Evolutionary conservation across 768 basidiomycete species (phyloP), one percentile per base, ranked within the genome.

Genomic region (Agaricus blazei): DNA sequence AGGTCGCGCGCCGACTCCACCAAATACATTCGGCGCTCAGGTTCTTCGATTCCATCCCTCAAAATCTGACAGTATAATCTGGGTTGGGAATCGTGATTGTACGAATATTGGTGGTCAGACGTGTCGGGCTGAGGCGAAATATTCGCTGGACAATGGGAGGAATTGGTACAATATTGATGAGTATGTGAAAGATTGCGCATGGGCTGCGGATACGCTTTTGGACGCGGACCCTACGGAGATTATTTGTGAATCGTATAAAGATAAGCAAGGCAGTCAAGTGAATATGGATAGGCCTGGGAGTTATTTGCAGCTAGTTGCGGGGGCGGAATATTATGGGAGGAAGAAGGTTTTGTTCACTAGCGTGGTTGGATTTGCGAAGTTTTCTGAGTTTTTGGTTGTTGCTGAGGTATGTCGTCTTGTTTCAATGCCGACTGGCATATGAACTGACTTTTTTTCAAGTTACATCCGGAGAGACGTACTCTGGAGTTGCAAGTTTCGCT

Each of bases 301-400:
- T 64, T 83, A 89, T 14, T 64, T 98, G 51, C 81, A 95, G 67
- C 75, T 98, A 43, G 78, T 95, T 26, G 81, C 83, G 11, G 96
- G 97, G 0, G 68, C 75, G 9, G 75, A 84, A 53, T 98, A 83
- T 72, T 98, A 84, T 66, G 60, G 60, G 46, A 82, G 78, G 59
- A 88, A 84, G 75, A 83, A 74, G 58, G 88, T 81, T 66, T 68
- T 97, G 23, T 99, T 98, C 64, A 82, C 91, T 45, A 76, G 84
- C 42, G 86, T 99, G 52, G 93, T 93, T 60, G 97, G 97, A 6
- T 98, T 95, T 72, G 87, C 97, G 0, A 95, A 93, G 72, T 99
- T 99, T 70, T 92, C 92, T 0, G 93, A 99, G 73, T 99, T 90
- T 68, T 77, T 98, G 67, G 85, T 98, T 44, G 96, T 98, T 29